Evolutionary conservation across 2,329 filamentous ascomycete genomes (phyloP), one percentile per base, ranked within the genome.

Genomic region (Ophiostoma ips): DNA sequence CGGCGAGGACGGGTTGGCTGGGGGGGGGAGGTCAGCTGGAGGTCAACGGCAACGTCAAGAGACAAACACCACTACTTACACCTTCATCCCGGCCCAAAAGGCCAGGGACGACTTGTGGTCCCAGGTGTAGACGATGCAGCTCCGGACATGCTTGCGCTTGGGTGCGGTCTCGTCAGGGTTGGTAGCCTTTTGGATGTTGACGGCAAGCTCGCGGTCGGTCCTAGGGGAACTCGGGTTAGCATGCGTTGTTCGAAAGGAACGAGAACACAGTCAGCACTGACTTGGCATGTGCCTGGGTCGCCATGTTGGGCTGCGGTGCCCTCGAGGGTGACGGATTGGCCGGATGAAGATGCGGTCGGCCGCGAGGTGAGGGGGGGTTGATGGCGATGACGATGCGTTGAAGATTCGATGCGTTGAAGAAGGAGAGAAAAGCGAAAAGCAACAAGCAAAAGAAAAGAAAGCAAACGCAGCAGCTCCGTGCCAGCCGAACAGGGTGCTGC

Each of bases 11-110:
- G n/a, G 92, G 92, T 70, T 96, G 90, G 61, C 87, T 94, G 58
- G 37, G 54, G 11, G 5, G n/a, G 11, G 5, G n/a, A 31, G n/a
- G n/a, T 48, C 24, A 38, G 33, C 34, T 5, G 1, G 15, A 33
- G 33, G 28, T 12, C 24, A 19, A 19, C n/a, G 18, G 18, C 9
- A 19, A 13, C 9, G 19, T 40, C 12, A 21, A 13, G 15, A 7
- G 13, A n/a, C 18, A 30, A n/a, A 28, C 15, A 16, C 35, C 3
- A 16, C n/a, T 12, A 50, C 55, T 46, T 46, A 94, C 84, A 96
- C 89, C 79, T 98, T 98, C 77, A 98, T 94, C 64, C 89, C 90
- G 51, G 87, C 81, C 92, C 92, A 98, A 67, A 98, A 98, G 63
- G 89, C 87, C 63, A 81, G 76, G 38, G 89, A 94, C 57, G 84